Evolutionary conservation across 1,284 basidiomycete species (phyloP).

Genomic region (Leccinum holopus): DNA sequence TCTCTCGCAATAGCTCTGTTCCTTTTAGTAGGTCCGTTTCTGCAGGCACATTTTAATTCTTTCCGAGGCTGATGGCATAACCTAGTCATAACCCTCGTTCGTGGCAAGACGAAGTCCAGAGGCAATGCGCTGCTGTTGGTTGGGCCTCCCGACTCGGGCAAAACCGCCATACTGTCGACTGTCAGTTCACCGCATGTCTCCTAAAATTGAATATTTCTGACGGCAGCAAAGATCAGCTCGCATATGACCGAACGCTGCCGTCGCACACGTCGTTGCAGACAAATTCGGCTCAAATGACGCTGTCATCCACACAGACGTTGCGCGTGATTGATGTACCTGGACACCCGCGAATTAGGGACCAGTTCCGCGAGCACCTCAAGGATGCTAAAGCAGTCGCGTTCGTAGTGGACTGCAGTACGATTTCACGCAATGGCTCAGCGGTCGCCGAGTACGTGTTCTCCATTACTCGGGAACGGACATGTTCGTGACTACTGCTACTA

Average conservation of each 20-base stretch:
- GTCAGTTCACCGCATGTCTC: conserved; percentile 36
- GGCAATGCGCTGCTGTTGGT: conserved; percentile 63
- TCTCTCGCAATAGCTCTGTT: conserved; percentile 26
- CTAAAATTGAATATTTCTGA: conserved; percentile 29
- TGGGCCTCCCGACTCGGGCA: conserved; percentile 71
- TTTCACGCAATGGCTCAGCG: conserved; percentile 67
- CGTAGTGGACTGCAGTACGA: conserved; percentile 71
- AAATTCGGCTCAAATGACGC: conserved; percentile 51
- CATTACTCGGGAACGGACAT: background rate
- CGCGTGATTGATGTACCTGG: conserved; percentile 72
- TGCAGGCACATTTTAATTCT: background rate
- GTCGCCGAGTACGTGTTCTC: conserved; percentile 72
- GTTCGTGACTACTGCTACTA: conserved; percentile 31
- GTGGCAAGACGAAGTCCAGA: conserved; percentile 44
- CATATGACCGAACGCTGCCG: conserved; percentile 59
- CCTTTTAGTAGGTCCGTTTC: conserved; percentile 27
- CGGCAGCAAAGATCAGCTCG: conserved; percentile 47
- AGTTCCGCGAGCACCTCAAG: conserved; percentile 62
- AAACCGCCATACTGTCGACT: conserved; percentile 64
- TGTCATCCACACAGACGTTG: conserved; percentile 44
- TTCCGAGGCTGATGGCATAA: conserved; percentile 16
- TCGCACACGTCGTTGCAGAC: conserved; percentile 75
- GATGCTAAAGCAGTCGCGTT: conserved; percentile 67
- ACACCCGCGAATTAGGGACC: conserved; percentile 71
- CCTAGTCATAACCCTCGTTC: conserved; percentile 41